These are phyloP conservation scores for Pelargonium myrrhifolium DNA, from an alignment of 441 rosid species.

Conservation along the genomic window DNA sequence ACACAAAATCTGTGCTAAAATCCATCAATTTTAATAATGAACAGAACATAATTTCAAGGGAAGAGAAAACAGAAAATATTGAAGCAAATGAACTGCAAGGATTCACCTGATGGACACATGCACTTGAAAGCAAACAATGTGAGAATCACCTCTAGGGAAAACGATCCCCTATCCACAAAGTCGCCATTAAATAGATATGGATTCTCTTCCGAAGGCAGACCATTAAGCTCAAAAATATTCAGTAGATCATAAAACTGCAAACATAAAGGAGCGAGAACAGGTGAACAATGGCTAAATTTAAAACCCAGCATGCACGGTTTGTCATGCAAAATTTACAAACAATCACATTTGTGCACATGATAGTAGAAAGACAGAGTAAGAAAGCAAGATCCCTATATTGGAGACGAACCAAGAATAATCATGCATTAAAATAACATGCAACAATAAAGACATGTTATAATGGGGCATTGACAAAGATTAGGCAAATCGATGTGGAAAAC, in stretches of 20 bases:
- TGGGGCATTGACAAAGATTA: background rate
- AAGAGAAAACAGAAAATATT: background rate
- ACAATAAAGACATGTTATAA: background rate
- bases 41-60: background rate
- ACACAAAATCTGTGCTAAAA: background rate
- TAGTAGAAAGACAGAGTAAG: background rate
- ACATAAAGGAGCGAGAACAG: constrained; percentile 18
- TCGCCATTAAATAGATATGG: constrained; percentile 95
- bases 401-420: background rate
- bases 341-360: background rate
- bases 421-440: constrained; percentile 8
- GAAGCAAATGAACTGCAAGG: constrained; percentile 3
- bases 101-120: constrained; percentile 82
- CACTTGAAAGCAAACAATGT: constrained; percentile 92
- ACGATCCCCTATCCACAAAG: constrained; percentile 96
- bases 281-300: constrained; percentile 1
- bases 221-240: constrained; percentile 90
- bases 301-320: background rate
- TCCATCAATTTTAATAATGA: background rate
- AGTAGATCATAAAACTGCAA: constrained; percentile 92
- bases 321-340: too few species aligned
- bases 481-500: background rate
- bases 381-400: background rate
- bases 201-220: constrained; percentile 93
- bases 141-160: constrained; percentile 90